Evolutionary conservation across 306 rosid genomes (phyloP), one percentile per base, ranked within the genome.

Genomic region (Cicer arietinum): DNA sequence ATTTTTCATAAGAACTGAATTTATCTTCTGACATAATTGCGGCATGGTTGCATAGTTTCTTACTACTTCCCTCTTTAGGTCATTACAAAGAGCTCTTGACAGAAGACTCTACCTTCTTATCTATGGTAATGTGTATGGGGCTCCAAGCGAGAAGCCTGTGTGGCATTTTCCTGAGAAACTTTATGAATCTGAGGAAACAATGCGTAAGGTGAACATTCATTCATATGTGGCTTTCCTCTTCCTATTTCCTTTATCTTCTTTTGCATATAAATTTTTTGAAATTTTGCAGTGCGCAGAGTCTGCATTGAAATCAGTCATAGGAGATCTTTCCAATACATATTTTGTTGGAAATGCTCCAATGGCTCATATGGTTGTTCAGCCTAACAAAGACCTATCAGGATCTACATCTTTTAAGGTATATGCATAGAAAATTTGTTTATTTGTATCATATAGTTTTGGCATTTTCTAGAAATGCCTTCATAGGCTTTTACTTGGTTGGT

Each of bases 261-360:
- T 40, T 60, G 10, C n/a, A 46, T 53, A 60, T 66, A 35, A 54
- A 58, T 20, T 30, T 60, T 56, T 20, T 20, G 46, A 17, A 75
- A 61, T 16, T 80, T 80, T 80, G 56, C 91, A 88, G 97, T 91
- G 98, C 70, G 97, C 98, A 13, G 98, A 90, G 67, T 84, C 91
- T 75, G 94, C 97, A 39, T 76, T 94, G 77, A 22, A 85, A 80
- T 86, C 90, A 63, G 84, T 88, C 79, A 6, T 94, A 73, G 96
- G 97, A 60, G 96, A 88, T 72, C 91, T 94, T 47, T 87, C 96
- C 65, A 75, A 82, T 71, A 91, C 91, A 44, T 91, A 91, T 87
- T 94, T 94, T 81, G 96, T 90, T 53, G 98, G 98, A 77, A 94
- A 88, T 88, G 96, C 97, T 69, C 98, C 97, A 51, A 91, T 93